Base-by-base conservation (phyloP, 805 yeast species). In the Zygotorulaspora florentina region DNA sequence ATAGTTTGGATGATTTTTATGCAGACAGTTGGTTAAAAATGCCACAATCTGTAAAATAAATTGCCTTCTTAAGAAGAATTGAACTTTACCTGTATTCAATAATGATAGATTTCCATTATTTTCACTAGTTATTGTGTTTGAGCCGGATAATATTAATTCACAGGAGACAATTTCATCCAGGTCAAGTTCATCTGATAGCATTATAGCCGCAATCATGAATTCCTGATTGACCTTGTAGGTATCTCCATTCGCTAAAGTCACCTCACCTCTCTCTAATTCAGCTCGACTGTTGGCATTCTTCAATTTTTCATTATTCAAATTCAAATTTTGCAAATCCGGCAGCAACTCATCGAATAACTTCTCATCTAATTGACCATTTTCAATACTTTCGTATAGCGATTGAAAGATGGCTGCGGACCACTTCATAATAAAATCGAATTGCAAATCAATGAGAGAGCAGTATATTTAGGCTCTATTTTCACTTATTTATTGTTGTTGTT, bases 91-190 rank as follows among this genome's bases (percentile, higher is more conserved):
- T 16, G 76, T 70, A 53, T 84, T 89, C 7, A 73, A 51, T 26
- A 77, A 61, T 2, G 72, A 67, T 11, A 60, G 20, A 11, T 50
- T 40, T 39, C 51, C 55, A 15, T 47, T 53, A 17, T 42, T 46
- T 18, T 55, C 52, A 11, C 39, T 16, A 10, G 36, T 46, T 3
- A 43, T 40, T 1, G 47, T 46, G 2, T 50, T 36, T n/a, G 54
- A 28, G 26, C 48, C 67, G 2, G 76, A 69, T 9, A 67, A 67
- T 55, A 90, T 71, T 23, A 87, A 59, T 58, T 88, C 86, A 1
- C 95, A 93, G 1, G 87, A 76, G 2, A 77, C 71, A 25, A 85
- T 42, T 61, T 91, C 97, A 64, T 91, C 95, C 42, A 91, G 69
- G 40, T 85, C 72, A 42, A 91, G 71, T 31, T 80, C 80, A 51